Base-by-base conservation (phyloP, 2,329 filamentous ascomycete species). In the Pseudogymnoascus sp. region DNA sequence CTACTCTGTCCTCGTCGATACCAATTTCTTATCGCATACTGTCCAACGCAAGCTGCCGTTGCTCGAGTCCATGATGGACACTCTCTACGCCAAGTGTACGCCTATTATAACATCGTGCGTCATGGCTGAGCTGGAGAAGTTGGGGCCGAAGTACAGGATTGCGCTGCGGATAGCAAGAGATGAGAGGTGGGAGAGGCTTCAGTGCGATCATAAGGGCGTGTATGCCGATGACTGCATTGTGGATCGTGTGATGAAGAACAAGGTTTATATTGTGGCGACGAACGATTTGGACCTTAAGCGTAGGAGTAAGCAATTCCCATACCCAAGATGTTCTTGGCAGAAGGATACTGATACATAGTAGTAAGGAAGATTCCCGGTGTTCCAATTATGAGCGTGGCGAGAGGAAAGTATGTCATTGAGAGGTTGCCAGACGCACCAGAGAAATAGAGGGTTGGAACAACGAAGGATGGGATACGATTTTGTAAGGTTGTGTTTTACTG, bases 341-440 rank as follows among this genome's bases (percentile, higher is more conserved):
- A 33, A 55, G 31, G 29, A 55, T 33, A 33, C 48, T 55, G 3
- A 65, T 4, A 55, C 48, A 2, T 8, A 33, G 29, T 4, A 59
- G 58, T 72, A 13, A 67, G 70, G 33, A 97, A 96, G 78, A 85
- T 94, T 60, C 87, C 87, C 1, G 87, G 87, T 71, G 80, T 83
- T 10, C 82, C 82, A 1, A 82, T 84, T 61, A 82, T 96, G 80
- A 91, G 87, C 70, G 90, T 94, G 29, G 89, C 88, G 5, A 84
- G 90, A 70, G 91, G 90, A 52, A 97, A 97, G 76, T 97, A 97
- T 75, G 87, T 93, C 58, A 94, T 99, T 71, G 94, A 97, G 80
- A 85, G 92, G 69, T 76, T 97, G 65, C 92, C 92, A 4, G 89
- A 92, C 74, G 90, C 90, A 37, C 89, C 90, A 35, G 87, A 92